Base-by-base conservation (phyloP, 305 asterid genomes). In the Fraxinus dipetala region DNA sequence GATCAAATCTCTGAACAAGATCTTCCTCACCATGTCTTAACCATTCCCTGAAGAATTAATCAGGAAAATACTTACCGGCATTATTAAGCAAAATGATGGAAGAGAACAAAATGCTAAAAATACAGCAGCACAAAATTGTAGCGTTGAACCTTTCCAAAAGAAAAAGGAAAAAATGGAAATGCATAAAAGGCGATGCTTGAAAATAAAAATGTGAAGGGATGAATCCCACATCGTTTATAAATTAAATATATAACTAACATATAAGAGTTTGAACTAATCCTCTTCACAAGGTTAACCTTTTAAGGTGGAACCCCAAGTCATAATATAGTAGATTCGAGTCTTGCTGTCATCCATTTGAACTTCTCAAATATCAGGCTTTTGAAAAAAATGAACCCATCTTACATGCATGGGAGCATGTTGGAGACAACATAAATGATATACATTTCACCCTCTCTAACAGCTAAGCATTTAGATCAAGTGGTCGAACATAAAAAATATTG, bases 1-100 rank as follows among this genome's bases (percentile, higher is more conserved):
- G 99, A 88, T 95, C 98, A 74, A 95, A 95, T 86, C 98, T 93
- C 90, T 95, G 99, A 82, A 95, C 98, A 72, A 93, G 89, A 67
- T 91, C 87, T 84, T 94, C 99, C 90, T 95, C 99, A 31, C 98
- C 95, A 0, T 96, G 91, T 82, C 92, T 93, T 79, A 95, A 87
- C 98, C 99, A 95, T 83, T 94, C 96, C 89, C 97, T 94, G 93
- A 77, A 85, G 73, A 81, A 84, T 13, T 31, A 13, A 76, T 38
- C 72, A 85, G 75, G 77, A 73, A 38, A 80, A 75, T 18, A 76
- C 11, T 82, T 38, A 80, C 31, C 72, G 7, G 65, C 36, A 59
- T 67, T 13, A 51, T 22, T 24, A 35, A 38, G 75, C 72, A 56
- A n/a, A 20, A 9, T 5, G 34, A 38, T 51, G 22, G 65, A 20